Percentiles rank a stretch among this genome's conserved stretches.
Evolutionary conservation across 768 basidiomycete genomes (phyloP).

Genomic region (Crassisporium funariophilum): DNA sequence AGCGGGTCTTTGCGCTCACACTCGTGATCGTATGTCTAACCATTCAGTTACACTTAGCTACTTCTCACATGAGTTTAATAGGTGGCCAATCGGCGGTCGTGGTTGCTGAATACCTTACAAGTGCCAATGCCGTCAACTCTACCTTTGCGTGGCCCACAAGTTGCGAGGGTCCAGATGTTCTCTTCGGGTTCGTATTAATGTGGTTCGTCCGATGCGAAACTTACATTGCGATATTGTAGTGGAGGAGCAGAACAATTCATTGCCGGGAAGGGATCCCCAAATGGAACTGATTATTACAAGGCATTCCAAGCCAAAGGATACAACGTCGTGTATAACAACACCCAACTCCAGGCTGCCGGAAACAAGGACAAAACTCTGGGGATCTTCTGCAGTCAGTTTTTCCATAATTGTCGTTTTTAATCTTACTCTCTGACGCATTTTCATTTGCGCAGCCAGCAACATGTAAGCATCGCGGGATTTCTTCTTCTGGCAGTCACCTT

Average conservation of each 20-base stretch:
- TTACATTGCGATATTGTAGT: conserved; percentile 20
- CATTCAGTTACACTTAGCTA: background rate
- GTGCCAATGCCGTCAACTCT: conserved; percentile 32
- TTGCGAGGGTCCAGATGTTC: conserved; percentile 44
- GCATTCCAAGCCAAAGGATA: conserved; percentile 42
- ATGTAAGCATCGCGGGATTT: conserved; percentile 20
- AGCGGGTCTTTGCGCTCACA: conserved; percentile 46
- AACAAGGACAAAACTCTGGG: conserved; percentile 42
- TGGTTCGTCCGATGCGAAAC: background rate
- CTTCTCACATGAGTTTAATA: conserved; percentile 5
- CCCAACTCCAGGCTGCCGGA: conserved; percentile 30
- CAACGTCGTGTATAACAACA: conserved; percentile 41
- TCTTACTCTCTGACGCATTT: background rate
- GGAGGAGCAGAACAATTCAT: conserved; percentile 49
- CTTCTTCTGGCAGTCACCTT: conserved; percentile 1
- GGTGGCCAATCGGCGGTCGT: conserved; percentile 33
- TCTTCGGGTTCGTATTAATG: conserved; percentile 35
- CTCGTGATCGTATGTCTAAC: conserved; percentile 35
- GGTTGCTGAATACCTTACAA: conserved; percentile 40
- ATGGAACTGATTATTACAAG: conserved; percentile 43
- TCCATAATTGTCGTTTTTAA: background rate
- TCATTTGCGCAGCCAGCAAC: conserved; percentile 17
- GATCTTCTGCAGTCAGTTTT: conserved; percentile 40
- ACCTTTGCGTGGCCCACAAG: conserved; percentile 42
- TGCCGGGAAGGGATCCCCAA: conserved; percentile 37